These are phyloP conservation scores for Debaryomyces tyrocola DNA, from an alignment of 805 yeast genomes.

Conservation along the genomic window DNA sequence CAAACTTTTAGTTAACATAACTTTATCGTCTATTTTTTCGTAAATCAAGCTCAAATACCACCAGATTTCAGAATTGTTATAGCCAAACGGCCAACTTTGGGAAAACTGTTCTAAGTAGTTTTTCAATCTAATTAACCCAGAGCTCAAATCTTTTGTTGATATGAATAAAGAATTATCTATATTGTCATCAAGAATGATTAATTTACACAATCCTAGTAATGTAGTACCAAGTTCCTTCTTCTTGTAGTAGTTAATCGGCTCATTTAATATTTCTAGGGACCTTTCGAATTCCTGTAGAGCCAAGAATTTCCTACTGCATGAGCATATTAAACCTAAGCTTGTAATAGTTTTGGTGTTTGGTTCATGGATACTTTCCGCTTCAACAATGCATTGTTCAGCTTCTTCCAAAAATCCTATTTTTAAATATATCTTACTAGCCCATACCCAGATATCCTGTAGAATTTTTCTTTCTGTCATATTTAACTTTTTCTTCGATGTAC, in stretches of 20 bases:
- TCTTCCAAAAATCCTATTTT: constrained; percentile 55
- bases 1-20: constrained; percentile 47
- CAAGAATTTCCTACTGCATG: constrained; percentile 41
- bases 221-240: constrained; percentile 47
- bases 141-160: constrained; percentile 54
- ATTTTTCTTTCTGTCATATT: constrained; percentile 31
- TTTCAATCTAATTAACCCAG: constrained; percentile 61
- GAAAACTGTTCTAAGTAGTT: constrained; percentile 41
- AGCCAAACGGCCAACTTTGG: constrained; percentile 40
- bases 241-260: constrained; percentile 21
- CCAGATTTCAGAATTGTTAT: constrained; percentile 60
- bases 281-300: constrained; percentile 67
- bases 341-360: constrained; percentile 51
- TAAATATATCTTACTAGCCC: constrained; percentile 66
- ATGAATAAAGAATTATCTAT: constrained; percentile 41
- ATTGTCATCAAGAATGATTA: constrained; percentile 46
- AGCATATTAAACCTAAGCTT: constrained; percentile 47
- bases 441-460: constrained; percentile 70
- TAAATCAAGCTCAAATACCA: constrained; percentile 64
- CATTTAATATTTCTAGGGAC: constrained; percentile 48
- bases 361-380: constrained; percentile 55
- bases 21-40: constrained; percentile 55
- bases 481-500: not conserved
- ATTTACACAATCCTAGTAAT: constrained; percentile 53
- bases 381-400: constrained; percentile 69